Evolutionary conservation across 2,329 filamentous ascomycete genomes (phyloP).

Genomic region (Arthrocladium fulminans): DNA sequence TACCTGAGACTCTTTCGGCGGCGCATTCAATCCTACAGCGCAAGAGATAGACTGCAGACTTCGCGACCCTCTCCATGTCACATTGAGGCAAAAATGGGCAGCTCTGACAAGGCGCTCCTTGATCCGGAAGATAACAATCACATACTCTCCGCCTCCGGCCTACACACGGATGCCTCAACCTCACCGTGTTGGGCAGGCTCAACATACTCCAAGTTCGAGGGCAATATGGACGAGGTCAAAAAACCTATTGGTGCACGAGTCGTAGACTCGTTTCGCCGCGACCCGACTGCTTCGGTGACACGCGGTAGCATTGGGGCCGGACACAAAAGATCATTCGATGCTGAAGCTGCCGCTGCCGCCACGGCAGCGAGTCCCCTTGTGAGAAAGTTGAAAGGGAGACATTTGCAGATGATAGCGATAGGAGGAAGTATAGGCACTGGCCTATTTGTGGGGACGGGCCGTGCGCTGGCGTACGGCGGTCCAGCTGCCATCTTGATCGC

Average conservation of each 20-base stretch:
- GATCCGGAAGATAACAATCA: background rate
- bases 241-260: constrained; percentile 19
- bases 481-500: constrained; percentile 69
- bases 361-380: constrained; percentile 25
- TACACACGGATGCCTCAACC: background rate
- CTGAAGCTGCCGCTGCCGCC: constrained; percentile 24
- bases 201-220: constrained; percentile 13
- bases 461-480: constrained; percentile 54
- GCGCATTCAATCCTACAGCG: background rate
- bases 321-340: constrained; percentile 21
- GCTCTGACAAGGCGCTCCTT: background rate
- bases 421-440: constrained; percentile 87
- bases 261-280: constrained; percentile 25
- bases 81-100: background rate
- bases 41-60: background rate
- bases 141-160: background rate
- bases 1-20: background rate
- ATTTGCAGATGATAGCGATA: constrained; percentile 52
- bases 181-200: constrained; percentile 14
- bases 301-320: constrained; percentile 9
- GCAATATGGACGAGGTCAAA: constrained; percentile 16
- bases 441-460: constrained; percentile 75
- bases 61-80: background rate
- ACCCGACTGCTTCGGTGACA: constrained; percentile 25
- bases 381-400: constrained; percentile 25